phyloP scores from a whole-genome alignment of 1,139 yeast species.

The Komagataea norvegica region DNA sequence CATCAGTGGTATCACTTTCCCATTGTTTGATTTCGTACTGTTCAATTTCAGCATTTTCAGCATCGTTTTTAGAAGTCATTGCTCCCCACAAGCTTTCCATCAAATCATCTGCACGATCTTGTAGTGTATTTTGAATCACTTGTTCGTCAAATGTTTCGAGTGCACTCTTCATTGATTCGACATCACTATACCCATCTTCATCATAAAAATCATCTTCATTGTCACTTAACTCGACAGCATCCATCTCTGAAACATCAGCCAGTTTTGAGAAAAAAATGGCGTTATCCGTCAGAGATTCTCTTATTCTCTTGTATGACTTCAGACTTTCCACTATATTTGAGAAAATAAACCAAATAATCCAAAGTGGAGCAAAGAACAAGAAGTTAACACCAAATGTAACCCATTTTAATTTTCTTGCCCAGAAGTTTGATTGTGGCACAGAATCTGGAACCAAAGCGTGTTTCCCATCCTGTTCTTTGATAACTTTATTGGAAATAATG shows the following conservation, averaged over 20 bases:
- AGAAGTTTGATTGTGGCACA: slow-evolving; percentile 24
- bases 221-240: slow-evolving; percentile 5
- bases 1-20: neutral
- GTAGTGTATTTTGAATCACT: slow-evolving; percentile 25
- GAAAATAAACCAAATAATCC: slow-evolving; percentile 45
- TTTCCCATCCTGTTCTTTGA: slow-evolving; percentile 4
- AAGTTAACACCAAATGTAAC: slow-evolving; percentile 38
- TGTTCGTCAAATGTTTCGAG: slow-evolving; percentile 12
- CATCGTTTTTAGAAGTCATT: slow-evolving; percentile 29
- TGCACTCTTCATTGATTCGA: slow-evolving; percentile 10
- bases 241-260: slow-evolving; percentile 19
- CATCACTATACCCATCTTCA: slow-evolving; percentile 12
- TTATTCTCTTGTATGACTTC: slow-evolving; percentile 31
- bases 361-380: slow-evolving; percentile 48
- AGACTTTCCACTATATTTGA: slow-evolving; percentile 37
- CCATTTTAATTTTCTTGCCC: slow-evolving; percentile 43
- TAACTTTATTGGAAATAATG: slow-evolving; percentile 15
- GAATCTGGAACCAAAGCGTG: neutral
- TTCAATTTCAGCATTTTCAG: slow-evolving; percentile 17
- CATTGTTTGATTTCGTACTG: slow-evolving; percentile 14
- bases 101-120: slow-evolving; percentile 30
- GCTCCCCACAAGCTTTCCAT: slow-evolving; percentile 57
- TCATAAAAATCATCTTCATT: slow-evolving; percentile 15
- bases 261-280: slow-evolving; percentile 28
- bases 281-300: slow-evolving; percentile 28